Conservation (phyloP, 192 early-diverging fungal species). For the Backusella australiensis region DNA sequence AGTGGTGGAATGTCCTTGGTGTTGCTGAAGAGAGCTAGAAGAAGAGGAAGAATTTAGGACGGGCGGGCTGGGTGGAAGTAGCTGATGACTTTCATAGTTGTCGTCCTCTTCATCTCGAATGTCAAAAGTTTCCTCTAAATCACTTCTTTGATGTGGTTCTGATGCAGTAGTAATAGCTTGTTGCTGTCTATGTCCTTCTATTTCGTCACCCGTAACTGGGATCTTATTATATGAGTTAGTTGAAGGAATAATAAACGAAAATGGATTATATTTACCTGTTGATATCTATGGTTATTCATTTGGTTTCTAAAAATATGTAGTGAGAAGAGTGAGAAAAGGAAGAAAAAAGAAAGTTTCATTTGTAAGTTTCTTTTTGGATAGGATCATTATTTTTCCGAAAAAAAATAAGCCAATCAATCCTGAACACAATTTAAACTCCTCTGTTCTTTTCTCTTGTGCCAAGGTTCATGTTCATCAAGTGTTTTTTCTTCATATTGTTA, state of each 20-base stretch:
- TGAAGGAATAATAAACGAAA: not conserved
- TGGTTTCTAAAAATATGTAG: not conserved
- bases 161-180: not conserved
- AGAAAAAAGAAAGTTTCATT: conserved; percentile 1
- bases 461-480: not conserved
- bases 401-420: not conserved
- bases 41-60: not conserved
- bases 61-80: conserved; percentile 5
- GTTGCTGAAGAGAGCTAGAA: no score
- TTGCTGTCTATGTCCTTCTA: not conserved
- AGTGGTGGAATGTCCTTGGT: not conserved
- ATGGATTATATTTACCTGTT: not conserved
- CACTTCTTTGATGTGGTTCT: not conserved
- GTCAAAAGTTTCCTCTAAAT: conserved; percentile 12
- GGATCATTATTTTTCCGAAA: not conserved
- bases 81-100: not conserved
- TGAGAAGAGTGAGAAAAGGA: not conserved
- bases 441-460: no score
- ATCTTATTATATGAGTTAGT: not conserved
- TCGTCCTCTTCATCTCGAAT: conserved; percentile 6
- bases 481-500: no score
- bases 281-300: conserved; percentile 1
- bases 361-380: not conserved
- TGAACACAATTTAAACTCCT: not conserved
- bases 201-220: not conserved